Base-by-base conservation (phyloP, 1,139 yeast species). In the Blastobotrys malaysiensis region DNA sequence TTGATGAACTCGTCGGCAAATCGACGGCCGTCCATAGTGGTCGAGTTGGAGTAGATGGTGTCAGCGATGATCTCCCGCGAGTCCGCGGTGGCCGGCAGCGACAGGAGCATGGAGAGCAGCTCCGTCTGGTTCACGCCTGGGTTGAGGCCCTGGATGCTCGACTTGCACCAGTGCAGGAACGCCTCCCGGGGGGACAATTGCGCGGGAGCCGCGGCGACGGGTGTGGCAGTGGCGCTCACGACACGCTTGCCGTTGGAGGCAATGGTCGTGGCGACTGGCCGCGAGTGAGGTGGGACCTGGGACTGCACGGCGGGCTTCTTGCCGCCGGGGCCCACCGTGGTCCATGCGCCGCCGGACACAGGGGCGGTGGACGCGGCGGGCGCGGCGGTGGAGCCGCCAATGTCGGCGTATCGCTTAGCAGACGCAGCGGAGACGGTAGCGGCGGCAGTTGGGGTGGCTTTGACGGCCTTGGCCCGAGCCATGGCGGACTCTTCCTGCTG, bases 21-120 rank as follows among this genome's bases (percentile, higher is more conserved):
- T 60, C 96, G 79, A 68, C 97, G 83, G 20, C 98, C 99, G 68
- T 93, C 97, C 88, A 93, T 84, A 1, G 95, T 86, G 1, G 95
- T 81, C 26, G 97, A 88, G 61, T 93, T 88, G 50, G 95, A 83
- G 72, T 90, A 91, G 58, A 93, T 84, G 13, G 97, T 88, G 68
- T 93, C 99, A 2, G 96, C 85, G 66, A 93, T 90, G 67, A 93
- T 88, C 68, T 86, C 96, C 50, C 79, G 77, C 1, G 96, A 83
- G 62, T 90, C 97, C 5, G 77, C 63, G 49, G 82, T 81, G 45
- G 81, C 73, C 43, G 98, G 97, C 59, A 93, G 78, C 53, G 91
- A 84, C 55, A 90, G 75, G 63, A 93, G 79, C 69, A 93, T 85
- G 57, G 88, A 85, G 55, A 93, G 75, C 53, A 93, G 82, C 66